Evolutionary conservation across 2,329 filamentous ascomycete species (phyloP).

Genomic region (Colletotrichum magnum): DNA sequence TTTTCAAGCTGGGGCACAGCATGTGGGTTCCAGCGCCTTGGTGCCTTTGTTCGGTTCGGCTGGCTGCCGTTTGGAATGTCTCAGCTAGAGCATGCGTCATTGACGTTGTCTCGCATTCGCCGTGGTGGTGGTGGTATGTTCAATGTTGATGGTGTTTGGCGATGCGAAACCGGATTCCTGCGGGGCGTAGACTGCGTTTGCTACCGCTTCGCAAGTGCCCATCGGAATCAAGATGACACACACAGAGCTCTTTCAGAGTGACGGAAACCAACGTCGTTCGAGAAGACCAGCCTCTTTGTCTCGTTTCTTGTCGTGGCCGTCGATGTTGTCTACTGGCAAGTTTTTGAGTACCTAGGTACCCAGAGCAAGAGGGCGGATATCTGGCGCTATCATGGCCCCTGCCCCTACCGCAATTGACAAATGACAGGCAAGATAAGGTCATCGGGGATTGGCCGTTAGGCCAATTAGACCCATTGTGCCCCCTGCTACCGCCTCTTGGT

Average conservation of each 20-base stretch:
- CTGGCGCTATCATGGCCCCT: slow-evolving; percentile 10
- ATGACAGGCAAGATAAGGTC: slow-evolving; percentile 2
- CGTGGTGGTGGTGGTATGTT: slow-evolving; percentile 1
- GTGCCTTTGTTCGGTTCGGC: neutral
- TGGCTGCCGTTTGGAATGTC: neutral
- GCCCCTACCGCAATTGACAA: slow-evolving; percentile 13
- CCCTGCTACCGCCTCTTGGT: slow-evolving; percentile 10
- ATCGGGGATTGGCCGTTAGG: neutral
- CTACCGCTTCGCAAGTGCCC: neutral
- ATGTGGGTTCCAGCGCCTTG: neutral
- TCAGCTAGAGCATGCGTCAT: slow-evolving; percentile 5
- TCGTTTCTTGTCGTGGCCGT: neutral
- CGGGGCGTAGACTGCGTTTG: slow-evolving; percentile 6
- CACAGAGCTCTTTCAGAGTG: neutral
- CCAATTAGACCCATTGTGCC: neutral
- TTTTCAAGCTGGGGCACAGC: neutral
- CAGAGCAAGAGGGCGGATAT: neutral
- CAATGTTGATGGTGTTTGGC: neutral
- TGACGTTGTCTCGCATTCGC: slow-evolving; percentile 9
- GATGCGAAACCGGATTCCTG: slow-evolving; percentile 2
- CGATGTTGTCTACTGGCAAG: neutral
- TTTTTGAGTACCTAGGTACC: neutral
- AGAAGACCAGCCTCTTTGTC: slow-evolving; percentile 18
- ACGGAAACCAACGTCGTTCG: neutral
- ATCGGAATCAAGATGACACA: slow-evolving; percentile 6